A percentile compares a stretch with the other conserved stretches of the same genome.
These are phyloP conservation scores for Alternaria hordeiaustralica DNA, from an alignment of 2,329 filamentous ascomycete genomes.

Conservation along the genomic window DNA sequence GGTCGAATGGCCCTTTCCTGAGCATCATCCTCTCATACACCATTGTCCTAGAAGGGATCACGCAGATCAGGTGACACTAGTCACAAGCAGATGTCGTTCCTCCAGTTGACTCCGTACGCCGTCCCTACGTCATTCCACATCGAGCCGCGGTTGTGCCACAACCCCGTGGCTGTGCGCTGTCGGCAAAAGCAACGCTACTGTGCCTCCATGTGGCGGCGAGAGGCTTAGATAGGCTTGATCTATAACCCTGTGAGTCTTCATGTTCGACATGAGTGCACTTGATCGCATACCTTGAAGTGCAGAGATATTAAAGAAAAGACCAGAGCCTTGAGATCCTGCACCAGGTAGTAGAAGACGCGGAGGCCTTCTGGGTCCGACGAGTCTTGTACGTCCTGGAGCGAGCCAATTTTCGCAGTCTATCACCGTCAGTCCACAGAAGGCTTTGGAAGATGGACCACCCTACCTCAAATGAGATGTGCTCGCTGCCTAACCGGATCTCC, in stretches of 20 bases:
- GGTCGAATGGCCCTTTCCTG: not conserved
- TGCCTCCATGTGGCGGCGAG: not conserved
- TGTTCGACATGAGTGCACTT: not conserved
- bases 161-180: not conserved
- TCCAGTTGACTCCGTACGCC: constrained; percentile 1
- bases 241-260: constrained; percentile 32
- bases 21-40: not conserved
- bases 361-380: constrained; percentile 95
- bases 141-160: not conserved
- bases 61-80: not conserved
- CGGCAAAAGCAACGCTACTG: not conserved
- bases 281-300: constrained; percentile 80
- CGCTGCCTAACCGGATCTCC: constrained; percentile 90
- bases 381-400: constrained; percentile 93
- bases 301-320: constrained; percentile 96
- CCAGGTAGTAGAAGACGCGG: constrained; percentile 97
- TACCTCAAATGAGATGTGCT: constrained; percentile 98
- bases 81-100: not conserved
- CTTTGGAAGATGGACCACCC: constrained; percentile 20
- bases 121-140: not conserved
- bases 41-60: not conserved
- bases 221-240: constrained; percentile 73
- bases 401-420: constrained; percentile 97
- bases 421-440: constrained; percentile 24
- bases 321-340: constrained; percentile 94